Evolutionary conservation across 352 stramenopile species (phyloP), one percentile per base, ranked within the genome.

Genomic region (Phytophthora pinifolia): DNA sequence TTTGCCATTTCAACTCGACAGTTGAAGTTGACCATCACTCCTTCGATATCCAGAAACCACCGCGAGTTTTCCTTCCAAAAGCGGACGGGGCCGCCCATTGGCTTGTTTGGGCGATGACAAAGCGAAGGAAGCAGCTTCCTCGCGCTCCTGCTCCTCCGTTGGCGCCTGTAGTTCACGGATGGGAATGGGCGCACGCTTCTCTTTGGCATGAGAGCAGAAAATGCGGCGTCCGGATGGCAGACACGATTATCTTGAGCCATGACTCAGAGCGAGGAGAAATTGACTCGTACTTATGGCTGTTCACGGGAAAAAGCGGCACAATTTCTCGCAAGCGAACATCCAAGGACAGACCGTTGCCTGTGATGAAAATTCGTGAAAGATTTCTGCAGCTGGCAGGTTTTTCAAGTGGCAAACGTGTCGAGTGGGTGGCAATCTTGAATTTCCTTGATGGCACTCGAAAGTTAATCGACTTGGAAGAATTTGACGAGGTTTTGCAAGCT

Each of bases 241-340:
- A 86, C 45, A 79, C 71, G 9, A 49, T 86, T 17, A 50, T 82
- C 0, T 74, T 51, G 27, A 52, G 55, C 22, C 50, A 42, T 20
- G 58, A 62, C 17, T 13, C 20, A 14, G 46, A 55, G 4, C 58
- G 15, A 1, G 48, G 38, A 3, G 30, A 34, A 38, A 46, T 59
- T 2, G 22, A 45, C n/a, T 54, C 56, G 17, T 67, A 47, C 22
- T 46, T 64, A 25, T 86, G 75, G 75, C n/a, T 86, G 9, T 79
- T 80, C 49, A 82, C 70, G 8, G 57, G 71, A 1, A 86, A 80
- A 61, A 80, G 68, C 30, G 73, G 73, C 6, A 32, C 59, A 7
- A 54, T 84, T 36, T 52, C 63, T 25, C 66, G 72, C 30, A 86
- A 80, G 63, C 78, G 79, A 33, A 47, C 51, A 27, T 39, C 43